These are phyloP conservation scores for Asterochloris erici DNA, from an alignment of 139 green algal species.

Conservation along the genomic window DNA sequence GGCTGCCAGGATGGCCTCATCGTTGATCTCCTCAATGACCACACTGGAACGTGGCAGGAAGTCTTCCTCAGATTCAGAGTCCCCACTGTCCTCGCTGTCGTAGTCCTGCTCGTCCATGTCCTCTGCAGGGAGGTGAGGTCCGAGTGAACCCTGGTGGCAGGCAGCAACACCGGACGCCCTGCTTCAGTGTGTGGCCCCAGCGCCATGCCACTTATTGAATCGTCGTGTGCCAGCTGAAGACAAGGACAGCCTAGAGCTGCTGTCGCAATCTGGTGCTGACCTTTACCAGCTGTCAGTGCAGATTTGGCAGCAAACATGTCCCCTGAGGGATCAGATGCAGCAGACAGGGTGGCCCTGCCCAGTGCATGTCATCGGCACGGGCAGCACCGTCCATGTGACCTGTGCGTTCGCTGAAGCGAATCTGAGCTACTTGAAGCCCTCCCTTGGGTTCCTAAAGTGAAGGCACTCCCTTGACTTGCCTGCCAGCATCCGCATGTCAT, in stretches of 20 bases:
- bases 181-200: background rate
- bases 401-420: too few species aligned
- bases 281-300: too few species aligned
- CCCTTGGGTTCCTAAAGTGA: too few species aligned
- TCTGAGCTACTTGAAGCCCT: too few species aligned
- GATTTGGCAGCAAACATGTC: too few species aligned
- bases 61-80: constrained; percentile 13
- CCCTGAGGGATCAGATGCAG: too few species aligned
- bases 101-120: constrained; percentile 27
- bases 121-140: constrained; percentile 17
- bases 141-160: constrained; percentile 4
- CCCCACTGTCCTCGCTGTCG: constrained; percentile 26
- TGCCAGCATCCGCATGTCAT: constrained; percentile 14
- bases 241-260: background rate
- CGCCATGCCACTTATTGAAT: constrained; percentile 24
- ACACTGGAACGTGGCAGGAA: constrained; percentile 9
- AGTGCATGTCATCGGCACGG: too few species aligned
- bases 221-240: constrained; percentile 10
- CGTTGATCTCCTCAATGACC: constrained; percentile 12
- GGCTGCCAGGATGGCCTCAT: background rate
- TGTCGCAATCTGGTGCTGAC: too few species aligned
- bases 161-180: background rate
- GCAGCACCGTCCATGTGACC: too few species aligned
- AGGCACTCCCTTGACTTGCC: too few species aligned
- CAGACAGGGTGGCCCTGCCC: too few species aligned